Conservation (phyloP, 495 filamentous ascomycete genomes). For the Poronia punctata region DNA sequence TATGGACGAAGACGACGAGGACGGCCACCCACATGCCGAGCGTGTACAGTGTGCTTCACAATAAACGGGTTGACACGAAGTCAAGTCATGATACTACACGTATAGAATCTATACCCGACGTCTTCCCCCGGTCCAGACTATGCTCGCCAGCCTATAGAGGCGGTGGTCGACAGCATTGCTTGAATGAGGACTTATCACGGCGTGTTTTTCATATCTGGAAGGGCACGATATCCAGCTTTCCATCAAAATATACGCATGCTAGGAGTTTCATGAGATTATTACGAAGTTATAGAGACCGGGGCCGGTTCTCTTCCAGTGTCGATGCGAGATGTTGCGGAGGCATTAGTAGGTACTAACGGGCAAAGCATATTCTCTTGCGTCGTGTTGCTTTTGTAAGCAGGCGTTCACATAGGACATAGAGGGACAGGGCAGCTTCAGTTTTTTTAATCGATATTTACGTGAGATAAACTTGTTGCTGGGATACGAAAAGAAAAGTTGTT, state of each 20-base stretch:
- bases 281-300: constrained; percentile 12
- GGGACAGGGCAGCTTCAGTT: constrained; percentile 10
- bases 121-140: too few species aligned
- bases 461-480: not conserved
- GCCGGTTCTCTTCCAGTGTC: not conserved
- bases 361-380: constrained; percentile 6
- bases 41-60: constrained; percentile 96
- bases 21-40: constrained; percentile 76
- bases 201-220: constrained; percentile 18
- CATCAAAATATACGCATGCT: constrained; percentile 22
- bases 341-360: not conserved
- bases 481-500: not conserved
- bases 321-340: constrained; percentile 4
- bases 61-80: too few species aligned
- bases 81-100: too few species aligned
- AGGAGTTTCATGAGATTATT: constrained; percentile 10
- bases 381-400: constrained; percentile 12
- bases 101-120: constrained; percentile 4
- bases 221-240: constrained; percentile 8
- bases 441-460: constrained; percentile 12
- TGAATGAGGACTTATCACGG: constrained; percentile 16
- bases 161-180: too few species aligned
- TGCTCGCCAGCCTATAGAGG: too few species aligned
- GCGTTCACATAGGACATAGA: constrained; percentile 17
- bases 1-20: constrained; percentile 80